Percentiles rank a stretch among this genome's conserved stretches.
phyloP scores from a whole-genome alignment of 2,329 filamentous ascomycete species.

The Zasmidium citrigriseum region DNA sequence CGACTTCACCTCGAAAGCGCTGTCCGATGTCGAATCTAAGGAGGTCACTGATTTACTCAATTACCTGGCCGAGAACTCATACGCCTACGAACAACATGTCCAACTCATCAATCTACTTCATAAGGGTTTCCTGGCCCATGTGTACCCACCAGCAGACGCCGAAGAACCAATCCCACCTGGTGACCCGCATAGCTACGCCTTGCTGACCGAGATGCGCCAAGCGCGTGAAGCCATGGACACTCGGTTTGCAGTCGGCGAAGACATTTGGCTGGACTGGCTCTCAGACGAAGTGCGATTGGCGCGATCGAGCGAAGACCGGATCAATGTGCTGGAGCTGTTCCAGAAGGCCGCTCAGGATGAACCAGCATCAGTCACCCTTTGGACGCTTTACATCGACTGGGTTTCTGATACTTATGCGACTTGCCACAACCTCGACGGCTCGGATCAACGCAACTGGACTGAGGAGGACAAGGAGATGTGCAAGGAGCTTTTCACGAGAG shows the following conservation, averaged over 20 bases:
- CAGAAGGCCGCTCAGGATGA: constrained; percentile 70
- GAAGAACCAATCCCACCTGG: constrained; percentile 18
- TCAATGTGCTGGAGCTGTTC: constrained; percentile 71
- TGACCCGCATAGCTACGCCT: constrained; percentile 44
- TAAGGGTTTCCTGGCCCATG: constrained; percentile 48
- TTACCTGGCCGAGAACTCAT: constrained; percentile 48
- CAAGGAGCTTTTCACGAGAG: constrained; percentile 70
- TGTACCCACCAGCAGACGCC: constrained; percentile 30
- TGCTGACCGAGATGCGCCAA: constrained; percentile 48
- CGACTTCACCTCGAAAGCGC: constrained; percentile 43
- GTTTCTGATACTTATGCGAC: constrained; percentile 70
- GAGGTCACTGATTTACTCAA: constrained; percentile 47
- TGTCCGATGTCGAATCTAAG: constrained; percentile 46
- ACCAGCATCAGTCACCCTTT: constrained; percentile 71
- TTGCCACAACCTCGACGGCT: constrained; percentile 59
- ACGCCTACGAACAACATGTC: constrained; percentile 52
- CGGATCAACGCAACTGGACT: constrained; percentile 48
- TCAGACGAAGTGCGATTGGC: constrained; percentile 68
- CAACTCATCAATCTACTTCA: constrained; percentile 51
- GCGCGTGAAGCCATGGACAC: constrained; percentile 61
- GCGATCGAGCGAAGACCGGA: constrained; percentile 64
- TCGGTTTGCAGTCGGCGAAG: constrained; percentile 71
- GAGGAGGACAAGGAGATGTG: constrained; percentile 70
- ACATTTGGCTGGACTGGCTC: constrained; percentile 75
- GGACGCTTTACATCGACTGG: constrained; percentile 77